These are phyloP conservation scores for Fraxinus ornus DNA, from an alignment of 305 asterid genomes.

Conservation along the genomic window DNA sequence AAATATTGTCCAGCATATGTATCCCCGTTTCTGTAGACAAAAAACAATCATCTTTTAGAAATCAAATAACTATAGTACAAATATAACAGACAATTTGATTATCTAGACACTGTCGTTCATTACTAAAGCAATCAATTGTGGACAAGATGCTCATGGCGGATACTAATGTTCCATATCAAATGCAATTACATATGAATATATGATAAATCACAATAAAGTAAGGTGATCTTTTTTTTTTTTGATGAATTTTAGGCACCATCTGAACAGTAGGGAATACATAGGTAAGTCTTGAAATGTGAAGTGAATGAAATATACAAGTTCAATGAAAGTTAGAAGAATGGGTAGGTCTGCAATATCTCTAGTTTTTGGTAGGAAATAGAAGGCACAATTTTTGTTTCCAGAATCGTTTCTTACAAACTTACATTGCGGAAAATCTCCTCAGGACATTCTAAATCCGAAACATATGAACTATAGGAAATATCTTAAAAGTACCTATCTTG, in stretches of 20 bases:
- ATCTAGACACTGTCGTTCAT: neutral
- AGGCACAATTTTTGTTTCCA: neutral
- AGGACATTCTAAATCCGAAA: neutral
- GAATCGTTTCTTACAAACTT: neutral
- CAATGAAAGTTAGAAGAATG: neutral
- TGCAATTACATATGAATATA: neutral
- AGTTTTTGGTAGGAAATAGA: neutral
- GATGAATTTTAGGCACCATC: neutral
- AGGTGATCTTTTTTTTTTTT: neutral
- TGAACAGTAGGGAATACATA: neutral
- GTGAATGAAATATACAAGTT: neutral
- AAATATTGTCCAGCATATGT: conserved; percentile 84
- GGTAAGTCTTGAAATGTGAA: neutral
- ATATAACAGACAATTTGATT: neutral
- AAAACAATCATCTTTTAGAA: neutral
- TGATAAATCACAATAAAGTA: neutral
- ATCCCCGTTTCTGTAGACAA: conserved; percentile 66
- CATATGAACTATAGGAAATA: neutral
- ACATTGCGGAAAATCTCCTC: neutral
- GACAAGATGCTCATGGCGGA: neutral
- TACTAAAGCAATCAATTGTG: neutral
- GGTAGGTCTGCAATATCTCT: neutral
- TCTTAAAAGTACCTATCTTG: neutral
- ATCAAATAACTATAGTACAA: neutral
- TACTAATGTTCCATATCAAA: neutral